Evolutionary conservation across 306 rosid genomes (phyloP), one percentile per base, ranked within the genome.

Genomic region (Vigna unguiculata): DNA sequence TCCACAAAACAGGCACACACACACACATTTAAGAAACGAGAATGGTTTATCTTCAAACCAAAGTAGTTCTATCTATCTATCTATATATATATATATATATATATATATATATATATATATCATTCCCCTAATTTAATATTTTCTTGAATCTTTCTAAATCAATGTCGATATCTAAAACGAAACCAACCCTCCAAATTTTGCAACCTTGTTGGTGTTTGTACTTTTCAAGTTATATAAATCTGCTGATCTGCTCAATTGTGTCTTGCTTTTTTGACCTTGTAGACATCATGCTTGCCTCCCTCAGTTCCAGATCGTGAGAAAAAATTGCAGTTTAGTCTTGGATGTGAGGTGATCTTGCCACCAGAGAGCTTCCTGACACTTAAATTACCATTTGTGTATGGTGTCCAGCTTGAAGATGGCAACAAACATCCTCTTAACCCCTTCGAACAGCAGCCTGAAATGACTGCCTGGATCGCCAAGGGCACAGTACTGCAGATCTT

Each of bases 351-450:
- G 75, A 75, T 89, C 77, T 78, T 94, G 72, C 98, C 98, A 78
- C 95, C 97, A 36, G 96, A 86, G 84, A 94, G 98, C 86, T 91
- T 94, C 81, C 90, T 94, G 60, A 81, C 93, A 30, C 96, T 94
- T 60, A 85, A 89, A 81, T 86, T 94, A 68, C 97, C 97, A 49
- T 94, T 89, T 86, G 89, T 90, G 55, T 94, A 92, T 38, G 98
- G 98, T 2, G 90, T 90, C 69, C 87, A 86, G 78, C 83, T 88
- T 82, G 96, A 86, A 63, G 93, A 87, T 84, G 93, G 90, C 84
- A 87, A 82, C 54, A 74, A 69, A 69, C 90, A 41, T 80, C 83
- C 97, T 76, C 90, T 94, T 25, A 89, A 85, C 65, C 89, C 88
- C 77, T 90, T 88, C 48, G 93, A 92, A 74, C 88, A 83, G 65